Base-by-base conservation (phyloP, 345 rosid genomes). In the Gynandropsis gynandra region DNA sequence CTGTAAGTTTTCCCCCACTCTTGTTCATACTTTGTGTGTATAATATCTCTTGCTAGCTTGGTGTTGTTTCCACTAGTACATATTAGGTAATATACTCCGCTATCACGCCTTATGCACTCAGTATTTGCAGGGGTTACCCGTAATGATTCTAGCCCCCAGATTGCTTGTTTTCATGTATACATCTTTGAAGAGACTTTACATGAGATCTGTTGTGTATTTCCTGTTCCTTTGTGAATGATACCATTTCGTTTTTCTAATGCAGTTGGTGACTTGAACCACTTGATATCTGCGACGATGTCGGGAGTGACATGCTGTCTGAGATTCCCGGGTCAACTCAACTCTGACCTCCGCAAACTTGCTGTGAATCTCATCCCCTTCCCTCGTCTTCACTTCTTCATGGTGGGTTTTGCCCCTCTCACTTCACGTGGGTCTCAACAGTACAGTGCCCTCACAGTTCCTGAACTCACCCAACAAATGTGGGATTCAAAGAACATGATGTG, bases 401-500 rank as follows among this genome's bases (percentile, higher is more conserved):
- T 76, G 29, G 81, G 81, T 39, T 76, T 76, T 10, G 74, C 81
- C 15, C 78, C 76, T 16, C 67, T 76, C 10, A 73, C 81, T 18
- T 67, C 78, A 10, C 70, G 78, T 9, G 78, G 76, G 13, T 76
- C 81, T n/a, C 76, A 76, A 63, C 76, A 70, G 10, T 76, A 73
- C 60, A 61, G 70, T 8, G 48, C 74, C 42, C 33, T 76, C 37
- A 70, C 70, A 0, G 81, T 76, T 11, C 81, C 81, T 0, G 78
- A 76, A 56, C 78, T 76, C 62, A 67, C 73, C 47, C 76, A 73
- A 39, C 78, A 76, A 64, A 73, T 76, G 78, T 76, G 81, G 81
- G 81, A 73, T 37, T 40, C 81, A 34, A 76, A 76, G 69, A 75
- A 75, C 65, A 75, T 75, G 80, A 75, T 75, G 76, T 72, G 76